These are phyloP conservation scores for Penicillium steckii DNA, from an alignment of 495 filamentous ascomycete genomes.

Conservation along the genomic window DNA sequence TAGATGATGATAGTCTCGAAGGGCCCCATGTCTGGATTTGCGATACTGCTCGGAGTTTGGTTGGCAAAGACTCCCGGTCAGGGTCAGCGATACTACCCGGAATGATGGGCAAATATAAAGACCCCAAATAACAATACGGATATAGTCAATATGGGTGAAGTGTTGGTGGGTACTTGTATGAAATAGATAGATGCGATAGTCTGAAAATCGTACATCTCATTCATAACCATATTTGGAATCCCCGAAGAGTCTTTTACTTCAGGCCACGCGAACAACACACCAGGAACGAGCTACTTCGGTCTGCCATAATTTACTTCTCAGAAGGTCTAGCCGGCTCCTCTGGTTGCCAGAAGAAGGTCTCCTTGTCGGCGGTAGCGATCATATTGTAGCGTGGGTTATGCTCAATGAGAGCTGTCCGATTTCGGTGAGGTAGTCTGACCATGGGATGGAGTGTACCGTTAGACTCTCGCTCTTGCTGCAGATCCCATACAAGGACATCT, in stretches of 20 bases:
- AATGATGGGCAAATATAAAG: constrained; percentile 64
- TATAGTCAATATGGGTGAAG: background rate
- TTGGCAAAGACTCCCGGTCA: constrained; percentile 64
- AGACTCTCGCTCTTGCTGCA: constrained; percentile 49
- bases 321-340: constrained; percentile 33
- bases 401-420: constrained; percentile 70
- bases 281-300: background rate
- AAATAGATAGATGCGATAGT: background rate
- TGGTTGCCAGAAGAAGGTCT: constrained; percentile 88
- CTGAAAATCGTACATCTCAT: background rate
- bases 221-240: background rate
- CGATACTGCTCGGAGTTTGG: constrained; percentile 61
- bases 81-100: constrained; percentile 62
- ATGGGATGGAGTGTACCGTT: constrained; percentile 62
- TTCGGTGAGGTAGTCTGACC: constrained; percentile 61
- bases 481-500: constrained; percentile 83
- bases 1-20: constrained; percentile 35
- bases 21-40: constrained; percentile 63
- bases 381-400: constrained; percentile 91
- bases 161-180: background rate
- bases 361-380: constrained; percentile 82
- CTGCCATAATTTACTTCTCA: constrained; percentile 28
- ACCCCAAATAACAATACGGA: constrained; percentile 32
- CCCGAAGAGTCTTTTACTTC: background rate
- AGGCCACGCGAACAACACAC: background rate